Percentiles rank a stretch among this genome's conserved stretches.
phyloP scores from a whole-genome alignment of 148 eudicot species.

The Rhododendron kiyosumense region DNA sequence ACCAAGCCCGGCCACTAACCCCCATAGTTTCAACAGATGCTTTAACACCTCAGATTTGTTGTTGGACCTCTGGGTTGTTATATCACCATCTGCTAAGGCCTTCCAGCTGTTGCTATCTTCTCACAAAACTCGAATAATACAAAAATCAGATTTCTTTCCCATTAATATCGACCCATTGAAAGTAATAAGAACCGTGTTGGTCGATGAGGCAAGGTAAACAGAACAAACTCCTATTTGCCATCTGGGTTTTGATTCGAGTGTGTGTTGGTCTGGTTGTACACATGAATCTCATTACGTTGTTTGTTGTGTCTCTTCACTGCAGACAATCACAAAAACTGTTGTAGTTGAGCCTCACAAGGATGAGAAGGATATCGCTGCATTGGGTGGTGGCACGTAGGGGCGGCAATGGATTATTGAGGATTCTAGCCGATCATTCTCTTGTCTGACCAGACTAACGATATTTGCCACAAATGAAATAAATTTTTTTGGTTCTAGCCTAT shows the following conservation, averaged over 20 bases:
- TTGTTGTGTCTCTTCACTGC: conserved; percentile 31
- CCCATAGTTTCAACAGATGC: too few relatives aligned
- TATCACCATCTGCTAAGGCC: too few relatives aligned
- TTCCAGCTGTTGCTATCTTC: too few relatives aligned
- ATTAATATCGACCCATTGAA: conserved; percentile 68
- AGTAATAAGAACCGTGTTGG: conserved; percentile 75
- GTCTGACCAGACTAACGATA: too few relatives aligned
- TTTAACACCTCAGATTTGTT: too few relatives aligned
- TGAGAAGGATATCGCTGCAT: conserved; percentile 40
- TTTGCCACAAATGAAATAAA: too few relatives aligned
- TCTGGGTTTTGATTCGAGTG: background rate
- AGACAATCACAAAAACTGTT: conserved; percentile 38
- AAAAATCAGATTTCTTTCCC: too few relatives aligned
- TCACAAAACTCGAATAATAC: too few relatives aligned
- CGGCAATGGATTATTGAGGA: conserved; percentile 13
- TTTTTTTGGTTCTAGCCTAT: too few relatives aligned
- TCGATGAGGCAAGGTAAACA: conserved; percentile 73
- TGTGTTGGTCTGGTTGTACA: background rate
- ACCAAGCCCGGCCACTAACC: too few relatives aligned
- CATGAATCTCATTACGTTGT: background rate
- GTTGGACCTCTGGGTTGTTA: too few relatives aligned
- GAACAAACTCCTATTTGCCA: background rate
- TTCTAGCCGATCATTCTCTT: too few relatives aligned
- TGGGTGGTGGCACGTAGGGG: conserved; percentile 33
- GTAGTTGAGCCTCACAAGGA: conserved; percentile 42